Evolutionary conservation across 805 yeast genomes (phyloP), one percentile per base, ranked within the genome.

Genomic region (Kluyveromyces lactis): DNA sequence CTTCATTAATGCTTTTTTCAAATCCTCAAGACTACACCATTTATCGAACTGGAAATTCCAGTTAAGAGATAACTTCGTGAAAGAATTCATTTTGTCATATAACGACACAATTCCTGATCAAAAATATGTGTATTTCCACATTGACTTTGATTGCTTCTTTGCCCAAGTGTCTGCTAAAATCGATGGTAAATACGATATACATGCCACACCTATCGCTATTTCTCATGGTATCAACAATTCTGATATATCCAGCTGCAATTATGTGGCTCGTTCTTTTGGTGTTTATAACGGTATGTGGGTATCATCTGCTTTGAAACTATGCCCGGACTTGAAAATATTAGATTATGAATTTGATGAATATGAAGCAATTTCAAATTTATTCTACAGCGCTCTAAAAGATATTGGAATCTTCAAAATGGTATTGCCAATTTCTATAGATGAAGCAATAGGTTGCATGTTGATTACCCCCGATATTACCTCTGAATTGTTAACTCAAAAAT

Each of bases 121-220:
- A 26, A 21, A 19, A 13, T 4, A 33, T 47, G 15, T 49, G 71
- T 1, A 73, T 89, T 55, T 89, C 40, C 97, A 90, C 57, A 70
- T 90, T 26, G 98, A 90, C 57, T 90, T 87, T 58, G 98, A 90
- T 58, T 86, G 95, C 47, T 90, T 92, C 52, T 90, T 90, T 62
- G 97, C 89, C 2, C 72, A 94, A 0, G 96, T 82, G 0, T 83
- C 96, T 0, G 73, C 85, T 2, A 61, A 78, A 40, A 67, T 62
- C 12, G 68, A 76, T 2, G 53, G 80, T 5, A 37, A 34, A 18
- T 43, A 47, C 13, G 75, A 74, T 42, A 44, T 60, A 49, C 26
- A 68, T 32, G 43, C 64, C 49, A 60, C 81, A 70, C 66, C 81
- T 54, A 60, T 90, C 61, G 64, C 95, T 67, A 66, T 78, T 1